Base-by-base conservation (phyloP, 1,139 yeast genomes). In the Candida freyschussii region DNA sequence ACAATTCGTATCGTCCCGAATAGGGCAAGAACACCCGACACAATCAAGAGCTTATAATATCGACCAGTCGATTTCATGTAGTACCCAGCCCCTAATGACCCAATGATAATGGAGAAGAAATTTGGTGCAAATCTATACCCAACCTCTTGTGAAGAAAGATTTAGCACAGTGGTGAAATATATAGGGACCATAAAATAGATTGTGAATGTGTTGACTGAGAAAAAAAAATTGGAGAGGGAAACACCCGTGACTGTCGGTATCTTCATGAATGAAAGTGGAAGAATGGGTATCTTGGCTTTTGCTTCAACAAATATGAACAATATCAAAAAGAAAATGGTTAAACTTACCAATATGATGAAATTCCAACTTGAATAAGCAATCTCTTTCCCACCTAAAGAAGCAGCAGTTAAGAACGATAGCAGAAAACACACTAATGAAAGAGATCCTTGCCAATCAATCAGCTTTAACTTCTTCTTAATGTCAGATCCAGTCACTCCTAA, bases 401-500 rank as follows among this genome's bases (percentile, higher is more conserved):
- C 75, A 9, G 86, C 85, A 14, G 78, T 57, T 60, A 85, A 67
- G 43, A 69, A 59, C 22, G 67, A 50, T 15, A 68, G 45, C 45
- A 85, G 63, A 9, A 81, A 61, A 11, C 63, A 41, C 27, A 84
- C 80, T 52, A 83, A 62, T 16, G 75, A 60, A 17, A 70, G 53
- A 1, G 89, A 74, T 3, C 96, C 96, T 30, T 63, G 56, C 60
- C 85, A 75, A 54, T 87, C 96, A 24, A 87, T 73, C 33, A 83
- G 57, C 37, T 62, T 62, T 41, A 79, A 55, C 48, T 70, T 70
- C 37, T 65, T 65, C 24, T 60, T 47, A 33, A 58, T 48, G 48
- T 53, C 47, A 43, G 56, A 27, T 13, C 43, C 39, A 13, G 32
- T 30, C 41, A 47, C 40, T 34, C 58, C 55, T 21, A 45, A 30